phyloP scores from a whole-genome alignment of 1,284 basidiomycete species.

The Cutaneotrichosporon cyanovorans region DNA sequence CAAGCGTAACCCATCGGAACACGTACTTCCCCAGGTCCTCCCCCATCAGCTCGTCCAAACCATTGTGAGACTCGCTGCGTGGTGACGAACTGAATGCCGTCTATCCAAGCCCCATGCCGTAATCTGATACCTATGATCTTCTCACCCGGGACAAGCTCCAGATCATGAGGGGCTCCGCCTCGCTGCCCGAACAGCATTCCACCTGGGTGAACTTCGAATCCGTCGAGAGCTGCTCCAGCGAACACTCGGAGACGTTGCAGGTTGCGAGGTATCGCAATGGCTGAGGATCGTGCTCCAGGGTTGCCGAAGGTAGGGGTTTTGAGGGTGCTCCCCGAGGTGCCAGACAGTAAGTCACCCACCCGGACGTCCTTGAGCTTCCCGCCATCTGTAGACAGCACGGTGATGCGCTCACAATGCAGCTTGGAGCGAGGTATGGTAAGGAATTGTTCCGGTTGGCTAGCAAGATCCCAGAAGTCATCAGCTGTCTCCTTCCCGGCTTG shows the following conservation, averaged over 20 bases:
- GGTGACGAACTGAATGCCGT: slow-evolving; percentile 13
- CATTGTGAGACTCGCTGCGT: slow-evolving; percentile 3
- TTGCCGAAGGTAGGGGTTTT: slow-evolving; percentile 1
- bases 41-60: slow-evolving; percentile 7
- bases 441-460: neutral
- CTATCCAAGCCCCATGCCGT: slow-evolving; percentile 11
- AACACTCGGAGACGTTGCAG: slow-evolving; percentile 2
- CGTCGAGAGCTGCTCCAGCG: slow-evolving; percentile 6
- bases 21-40: slow-evolving; percentile 5
- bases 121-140: slow-evolving; percentile 9
- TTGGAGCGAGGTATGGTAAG: neutral
- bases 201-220: slow-evolving; percentile 4
- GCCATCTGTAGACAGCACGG: slow-evolving; percentile 98
- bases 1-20: slow-evolving; percentile 4
- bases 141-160: slow-evolving; percentile 3
- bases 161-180: slow-evolving; percentile 4
- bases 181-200: slow-evolving; percentile 6
- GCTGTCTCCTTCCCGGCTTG: slow-evolving; percentile 11
- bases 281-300: no score
- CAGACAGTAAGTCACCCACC: slow-evolving; percentile 45
- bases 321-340: neutral
- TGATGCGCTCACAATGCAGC: slow-evolving; percentile 74
- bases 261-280: slow-evolving; percentile 1
- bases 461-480: slow-evolving; percentile 1
- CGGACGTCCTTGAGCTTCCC: slow-evolving; percentile 97